Percentiles rank a stretch among this genome's conserved stretches.
Conservation (phyloP, 148 eudicot genomes). For the Nyssa sinensis region DNA sequence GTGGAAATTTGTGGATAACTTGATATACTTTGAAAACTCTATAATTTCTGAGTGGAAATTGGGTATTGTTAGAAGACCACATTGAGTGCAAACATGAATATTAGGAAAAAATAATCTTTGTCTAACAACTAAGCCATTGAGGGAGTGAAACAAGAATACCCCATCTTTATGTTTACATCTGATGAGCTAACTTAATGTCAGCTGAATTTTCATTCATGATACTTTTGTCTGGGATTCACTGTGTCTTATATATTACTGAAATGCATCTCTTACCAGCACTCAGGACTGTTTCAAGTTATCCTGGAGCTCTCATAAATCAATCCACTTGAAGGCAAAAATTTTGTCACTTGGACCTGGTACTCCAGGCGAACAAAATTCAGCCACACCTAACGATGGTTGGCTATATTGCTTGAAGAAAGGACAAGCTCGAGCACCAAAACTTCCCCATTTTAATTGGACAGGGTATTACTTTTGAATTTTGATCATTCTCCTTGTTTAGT, state of each 20-base stretch:
- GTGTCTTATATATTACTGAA: conserved; percentile 13
- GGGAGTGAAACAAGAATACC: too few species aligned
- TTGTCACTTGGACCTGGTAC: conserved; percentile 39
- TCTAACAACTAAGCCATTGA: too few species aligned
- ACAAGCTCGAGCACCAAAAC: conserved; percentile 70
- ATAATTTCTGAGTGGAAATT: too few species aligned
- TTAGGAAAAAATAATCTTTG: too few species aligned
- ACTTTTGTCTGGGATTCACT: neutral
- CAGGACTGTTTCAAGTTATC: conserved; percentile 98
- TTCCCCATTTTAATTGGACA: conserved; percentile 90
- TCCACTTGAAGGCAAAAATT: conserved; percentile 62
- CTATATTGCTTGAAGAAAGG: conserved; percentile 89
- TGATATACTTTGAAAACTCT: too few species aligned
- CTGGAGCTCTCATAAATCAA: conserved; percentile 93
- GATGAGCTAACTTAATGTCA: neutral
- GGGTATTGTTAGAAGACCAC: too few species aligned
- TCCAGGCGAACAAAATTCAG: conserved; percentile 38
- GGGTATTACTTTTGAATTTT: conserved; percentile 56
- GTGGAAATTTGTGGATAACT: too few species aligned
- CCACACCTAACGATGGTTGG: conserved; percentile 57
- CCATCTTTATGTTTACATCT: neutral
- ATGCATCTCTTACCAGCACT: conserved; percentile 45
- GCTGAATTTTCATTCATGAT: neutral
- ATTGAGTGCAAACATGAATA: too few species aligned
- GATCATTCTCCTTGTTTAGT: neutral